Percentiles rank a stretch among this genome's conserved stretches.
Conservation (phyloP, 2,329 filamentous ascomycete species). For the Aspergillus viridinutans region DNA sequence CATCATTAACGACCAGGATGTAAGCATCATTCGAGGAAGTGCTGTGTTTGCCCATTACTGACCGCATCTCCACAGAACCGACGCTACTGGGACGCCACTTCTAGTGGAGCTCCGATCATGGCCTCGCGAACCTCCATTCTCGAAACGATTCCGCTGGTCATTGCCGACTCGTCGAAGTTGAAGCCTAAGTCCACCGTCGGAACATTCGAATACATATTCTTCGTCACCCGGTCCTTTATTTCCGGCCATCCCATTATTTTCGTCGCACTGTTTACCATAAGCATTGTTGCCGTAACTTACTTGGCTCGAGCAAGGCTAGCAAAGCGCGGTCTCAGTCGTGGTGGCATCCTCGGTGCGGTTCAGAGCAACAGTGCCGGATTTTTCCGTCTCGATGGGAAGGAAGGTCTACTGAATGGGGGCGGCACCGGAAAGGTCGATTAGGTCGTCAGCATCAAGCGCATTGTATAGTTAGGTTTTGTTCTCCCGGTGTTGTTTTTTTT, state of each 20-base stretch:
- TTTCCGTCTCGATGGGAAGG: slow-evolving; percentile 48
- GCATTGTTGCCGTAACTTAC: slow-evolving; percentile 30
- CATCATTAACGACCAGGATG: slow-evolving; percentile 95
- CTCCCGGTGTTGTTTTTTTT: slow-evolving; percentile 10
- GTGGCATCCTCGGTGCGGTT: slow-evolving; percentile 34
- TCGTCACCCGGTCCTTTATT: slow-evolving; percentile 41
- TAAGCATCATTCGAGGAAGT: slow-evolving; percentile 49
- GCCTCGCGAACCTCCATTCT: slow-evolving; percentile 86
- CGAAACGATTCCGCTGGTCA: slow-evolving; percentile 63
- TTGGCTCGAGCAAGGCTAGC: slow-evolving; percentile 31
- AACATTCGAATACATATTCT: slow-evolving; percentile 44
- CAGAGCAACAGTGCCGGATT: slow-evolving; percentile 37
- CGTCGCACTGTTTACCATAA: slow-evolving; percentile 35
- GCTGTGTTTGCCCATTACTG: not conserved
- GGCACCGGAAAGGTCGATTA: slow-evolving; percentile 47
- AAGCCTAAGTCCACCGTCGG: slow-evolving; percentile 48
- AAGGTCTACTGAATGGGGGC: slow-evolving; percentile 42
- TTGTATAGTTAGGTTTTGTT: slow-evolving; percentile 29
- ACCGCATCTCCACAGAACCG: slow-evolving; percentile 59
- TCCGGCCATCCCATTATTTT: slow-evolving; percentile 43
- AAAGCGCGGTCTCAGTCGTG: slow-evolving; percentile 24
- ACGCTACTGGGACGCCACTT: slow-evolving; percentile 90
- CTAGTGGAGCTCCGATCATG: slow-evolving; percentile 83
- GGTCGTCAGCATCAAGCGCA: slow-evolving; percentile 17
- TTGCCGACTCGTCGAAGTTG: slow-evolving; percentile 46